phyloP scores from a whole-genome alignment of 768 basidiomycete species.

The Suillus luteus region DNA sequence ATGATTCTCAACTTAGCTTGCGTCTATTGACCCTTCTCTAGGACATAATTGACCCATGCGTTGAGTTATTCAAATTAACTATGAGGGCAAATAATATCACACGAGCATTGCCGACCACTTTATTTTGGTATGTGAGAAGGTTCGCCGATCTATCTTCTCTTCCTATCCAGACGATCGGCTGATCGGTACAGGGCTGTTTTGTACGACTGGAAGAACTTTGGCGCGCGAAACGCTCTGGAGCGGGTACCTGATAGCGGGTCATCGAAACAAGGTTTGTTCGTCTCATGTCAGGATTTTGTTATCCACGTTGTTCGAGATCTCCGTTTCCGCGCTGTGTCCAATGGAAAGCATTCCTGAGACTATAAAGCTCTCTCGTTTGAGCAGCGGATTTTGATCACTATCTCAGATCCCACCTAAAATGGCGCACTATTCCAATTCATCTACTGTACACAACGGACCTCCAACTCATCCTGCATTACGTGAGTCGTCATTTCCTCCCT shows the following conservation, averaged over 20 bases:
- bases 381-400: constrained; percentile 12
- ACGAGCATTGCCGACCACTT: constrained; percentile 19
- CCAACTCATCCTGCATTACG: constrained; percentile 34
- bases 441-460: constrained; percentile 24
- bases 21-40: background rate
- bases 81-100: constrained; percentile 17
- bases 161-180: constrained; percentile 19
- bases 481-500: constrained; percentile 19
- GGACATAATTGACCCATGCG: background rate
- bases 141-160: constrained; percentile 18
- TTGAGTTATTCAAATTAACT: background rate
- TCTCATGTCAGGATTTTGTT: constrained; percentile 35
- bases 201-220: constrained; percentile 22
- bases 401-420: constrained; percentile 12
- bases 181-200: constrained; percentile 14
- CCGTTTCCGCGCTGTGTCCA: constrained; percentile 21
- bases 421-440: constrained; percentile 20
- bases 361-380: constrained; percentile 27
- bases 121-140: constrained; percentile 24
- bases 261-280: constrained; percentile 29
- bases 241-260: constrained; percentile 28
- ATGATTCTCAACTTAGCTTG: background rate
- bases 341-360: constrained; percentile 17
- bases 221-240: constrained; percentile 15
- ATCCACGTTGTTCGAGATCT: constrained; percentile 26